phyloP scores from a whole-genome alignment of 192 early-diverging fungal genomes.

The Coemansia sp. region DNA sequence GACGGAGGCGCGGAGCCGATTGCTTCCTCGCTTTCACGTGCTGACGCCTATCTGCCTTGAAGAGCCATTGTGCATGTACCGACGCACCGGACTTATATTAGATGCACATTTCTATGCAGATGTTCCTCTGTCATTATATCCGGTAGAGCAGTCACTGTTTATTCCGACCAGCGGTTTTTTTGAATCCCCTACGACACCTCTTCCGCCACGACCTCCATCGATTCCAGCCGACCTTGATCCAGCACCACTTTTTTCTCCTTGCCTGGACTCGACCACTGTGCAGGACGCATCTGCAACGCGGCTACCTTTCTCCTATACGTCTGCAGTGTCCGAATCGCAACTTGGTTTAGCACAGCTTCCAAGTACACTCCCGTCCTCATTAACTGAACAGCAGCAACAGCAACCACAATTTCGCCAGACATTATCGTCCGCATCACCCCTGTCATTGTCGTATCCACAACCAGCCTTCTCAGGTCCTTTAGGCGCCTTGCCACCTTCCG shows the following conservation, averaged over 20 bases:
- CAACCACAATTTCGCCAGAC: conserved; percentile 8
- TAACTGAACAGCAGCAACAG: conserved; percentile 16
- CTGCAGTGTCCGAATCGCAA: not conserved
- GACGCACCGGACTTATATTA: conserved; percentile 2
- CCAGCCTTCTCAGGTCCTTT: not conserved
- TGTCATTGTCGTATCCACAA: not conserved
- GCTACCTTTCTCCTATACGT: not conserved
- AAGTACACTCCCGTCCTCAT: not conserved
- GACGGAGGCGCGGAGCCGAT: conserved; percentile 7
- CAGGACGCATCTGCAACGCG: conserved; percentile 3
- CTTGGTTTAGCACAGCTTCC: not conserved
- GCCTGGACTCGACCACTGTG: conserved; percentile 1
- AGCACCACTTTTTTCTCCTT: conserved; percentile 35
- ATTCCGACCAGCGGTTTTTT: conserved; percentile 41
- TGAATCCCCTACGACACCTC: conserved; percentile 21
- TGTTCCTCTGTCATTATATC: conserved; percentile 3
- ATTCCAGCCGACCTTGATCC: conserved; percentile 49
- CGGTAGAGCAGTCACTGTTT: conserved; percentile 41
- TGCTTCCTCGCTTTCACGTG: conserved; percentile 14
- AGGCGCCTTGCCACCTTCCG: conserved; percentile 1
- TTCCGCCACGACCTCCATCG: conserved; percentile 46
- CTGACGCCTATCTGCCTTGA: not conserved
- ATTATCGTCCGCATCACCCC: not conserved
- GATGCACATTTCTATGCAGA: not conserved
- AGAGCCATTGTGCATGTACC: not conserved